Evolutionary conservation across 2,329 filamentous ascomycete species (phyloP).

Genomic region (Clarireedia monteithiana): DNA sequence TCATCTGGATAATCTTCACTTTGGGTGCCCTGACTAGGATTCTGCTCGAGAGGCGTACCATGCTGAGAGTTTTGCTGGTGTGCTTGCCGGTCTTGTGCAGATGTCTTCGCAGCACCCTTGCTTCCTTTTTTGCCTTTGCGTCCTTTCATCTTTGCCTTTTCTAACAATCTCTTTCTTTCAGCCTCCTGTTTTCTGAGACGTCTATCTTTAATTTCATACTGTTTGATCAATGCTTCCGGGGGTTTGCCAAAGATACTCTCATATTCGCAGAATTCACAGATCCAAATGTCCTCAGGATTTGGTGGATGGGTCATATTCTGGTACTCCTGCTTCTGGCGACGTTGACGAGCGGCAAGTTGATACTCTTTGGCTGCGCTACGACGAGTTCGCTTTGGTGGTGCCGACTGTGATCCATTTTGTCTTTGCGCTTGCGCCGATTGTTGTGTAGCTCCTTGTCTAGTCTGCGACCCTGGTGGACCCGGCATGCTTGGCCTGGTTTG

Average conservation of each 20-base stretch:
- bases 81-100: slow-evolving; percentile 22
- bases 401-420: slow-evolving; percentile 26
- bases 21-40: slow-evolving; percentile 32
- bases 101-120: slow-evolving; percentile 39
- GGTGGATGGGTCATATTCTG: slow-evolving; percentile 70
- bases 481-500: slow-evolving; percentile 28
- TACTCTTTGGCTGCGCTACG: slow-evolving; percentile 65
- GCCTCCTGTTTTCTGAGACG: slow-evolving; percentile 75
- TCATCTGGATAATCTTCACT: slow-evolving; percentile 42
- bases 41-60: slow-evolving; percentile 24
- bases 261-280: slow-evolving; percentile 98
- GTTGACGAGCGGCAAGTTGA: slow-evolving; percentile 64
- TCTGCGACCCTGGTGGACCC: slow-evolving; percentile 13
- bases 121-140: slow-evolving; percentile 79
- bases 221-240: slow-evolving; percentile 74
- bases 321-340: slow-evolving; percentile 69
- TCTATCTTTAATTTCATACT: slow-evolving; percentile 92
- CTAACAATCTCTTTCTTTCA: slow-evolving; percentile 76
- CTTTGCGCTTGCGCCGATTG: slow-evolving; percentile 32
- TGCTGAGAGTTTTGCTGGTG: slow-evolving; percentile 31
- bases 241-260: slow-evolving; percentile 89
- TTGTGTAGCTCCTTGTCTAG: slow-evolving; percentile 25
- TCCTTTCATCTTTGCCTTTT: slow-evolving; percentile 91
- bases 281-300: slow-evolving; percentile 70
- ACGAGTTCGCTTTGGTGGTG: slow-evolving; percentile 51